phyloP scores from a whole-genome alignment of 768 basidiomycete genomes.

The Leccinum subtestaceum region DNA sequence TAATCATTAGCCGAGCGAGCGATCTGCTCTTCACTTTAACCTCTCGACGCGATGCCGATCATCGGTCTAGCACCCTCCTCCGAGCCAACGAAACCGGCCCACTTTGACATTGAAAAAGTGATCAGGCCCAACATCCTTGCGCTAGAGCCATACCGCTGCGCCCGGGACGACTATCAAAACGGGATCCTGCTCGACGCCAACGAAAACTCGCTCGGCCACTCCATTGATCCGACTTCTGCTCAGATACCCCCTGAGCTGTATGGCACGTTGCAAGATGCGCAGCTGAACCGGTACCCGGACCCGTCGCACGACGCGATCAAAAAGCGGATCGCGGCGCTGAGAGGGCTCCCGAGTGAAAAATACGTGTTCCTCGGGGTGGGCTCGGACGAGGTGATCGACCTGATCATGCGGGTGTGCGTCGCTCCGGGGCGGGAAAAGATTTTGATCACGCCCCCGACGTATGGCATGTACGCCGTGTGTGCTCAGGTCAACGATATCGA shows the following conservation, averaged over 20 bases:
- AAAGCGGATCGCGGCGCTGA: conserved; percentile 64
- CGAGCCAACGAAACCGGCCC: conserved; percentile 55
- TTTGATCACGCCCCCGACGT: conserved; percentile 89
- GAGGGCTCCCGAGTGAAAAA: conserved; percentile 59
- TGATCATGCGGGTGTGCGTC: conserved; percentile 89
- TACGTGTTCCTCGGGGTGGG: conserved; percentile 95
- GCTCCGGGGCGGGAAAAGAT: conserved; percentile 78
- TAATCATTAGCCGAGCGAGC: background rate
- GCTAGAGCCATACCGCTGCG: conserved; percentile 91
- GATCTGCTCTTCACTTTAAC: background rate
- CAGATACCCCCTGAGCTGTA: conserved; percentile 36
- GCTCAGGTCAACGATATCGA: conserved; percentile 94
- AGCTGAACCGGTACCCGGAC: conserved; percentile 91
- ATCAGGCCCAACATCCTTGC: conserved; percentile 94
- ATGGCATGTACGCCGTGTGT: conserved; percentile 95
- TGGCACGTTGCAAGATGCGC: conserved; percentile 38
- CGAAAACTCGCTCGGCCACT: conserved; percentile 92
- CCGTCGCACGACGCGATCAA: conserved; percentile 85
- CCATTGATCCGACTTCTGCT: conserved; percentile 45
- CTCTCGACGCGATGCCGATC: conserved; percentile 58
- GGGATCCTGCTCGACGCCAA: conserved; percentile 97
- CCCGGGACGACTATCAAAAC: conserved; percentile 89
- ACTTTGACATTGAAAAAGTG: conserved; percentile 81
- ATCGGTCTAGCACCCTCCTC: conserved; percentile 52
- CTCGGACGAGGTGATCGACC: conserved; percentile 94